Conservation (phyloP, 257 asterid genomes). For the Capsicum pubescens region DNA sequence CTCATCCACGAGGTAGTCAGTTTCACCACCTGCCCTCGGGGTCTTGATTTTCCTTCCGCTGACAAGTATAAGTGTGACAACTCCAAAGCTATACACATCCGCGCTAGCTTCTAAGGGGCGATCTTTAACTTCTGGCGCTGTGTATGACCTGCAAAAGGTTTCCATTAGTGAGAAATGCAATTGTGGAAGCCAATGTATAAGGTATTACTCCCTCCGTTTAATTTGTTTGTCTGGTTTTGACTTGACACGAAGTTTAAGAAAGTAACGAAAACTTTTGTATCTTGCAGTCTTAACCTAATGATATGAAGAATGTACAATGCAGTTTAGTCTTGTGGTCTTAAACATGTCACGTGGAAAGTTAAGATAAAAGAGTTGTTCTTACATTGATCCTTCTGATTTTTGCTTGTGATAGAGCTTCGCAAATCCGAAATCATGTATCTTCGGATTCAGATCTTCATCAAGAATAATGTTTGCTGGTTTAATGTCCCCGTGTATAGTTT, state of each 20-base stretch:
- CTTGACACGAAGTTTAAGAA: too few species aligned
- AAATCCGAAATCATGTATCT: constrained; percentile 35
- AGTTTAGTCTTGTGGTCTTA: too few species aligned
- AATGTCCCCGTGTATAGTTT: constrained; percentile 31
- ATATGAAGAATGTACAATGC: too few species aligned
- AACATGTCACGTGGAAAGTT: too few species aligned
- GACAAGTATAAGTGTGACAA: constrained; percentile 15
- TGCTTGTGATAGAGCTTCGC: constrained; percentile 18
- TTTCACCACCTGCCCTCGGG: not conserved
- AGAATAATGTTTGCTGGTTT: constrained; percentile 27
- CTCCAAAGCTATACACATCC: constrained; percentile 31
- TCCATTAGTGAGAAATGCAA: not conserved
- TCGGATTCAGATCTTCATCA: constrained; percentile 26
- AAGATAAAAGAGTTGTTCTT: not conserved
- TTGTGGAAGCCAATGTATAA: not conserved
- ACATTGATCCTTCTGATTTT: constrained; percentile 2
- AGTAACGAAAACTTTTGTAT: too few species aligned
- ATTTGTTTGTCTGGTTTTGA: too few species aligned
- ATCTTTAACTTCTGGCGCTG: constrained; percentile 9
- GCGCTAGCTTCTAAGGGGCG: not conserved
- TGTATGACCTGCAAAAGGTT: constrained; percentile 21
- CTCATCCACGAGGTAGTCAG: not conserved
- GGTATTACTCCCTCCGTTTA: too few species aligned
- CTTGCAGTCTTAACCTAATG: too few species aligned
- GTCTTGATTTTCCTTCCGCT: not conserved